Conservation (phyloP, 2,329 filamentous ascomycete genomes). For the Xylaria hypoxylon region DNA sequence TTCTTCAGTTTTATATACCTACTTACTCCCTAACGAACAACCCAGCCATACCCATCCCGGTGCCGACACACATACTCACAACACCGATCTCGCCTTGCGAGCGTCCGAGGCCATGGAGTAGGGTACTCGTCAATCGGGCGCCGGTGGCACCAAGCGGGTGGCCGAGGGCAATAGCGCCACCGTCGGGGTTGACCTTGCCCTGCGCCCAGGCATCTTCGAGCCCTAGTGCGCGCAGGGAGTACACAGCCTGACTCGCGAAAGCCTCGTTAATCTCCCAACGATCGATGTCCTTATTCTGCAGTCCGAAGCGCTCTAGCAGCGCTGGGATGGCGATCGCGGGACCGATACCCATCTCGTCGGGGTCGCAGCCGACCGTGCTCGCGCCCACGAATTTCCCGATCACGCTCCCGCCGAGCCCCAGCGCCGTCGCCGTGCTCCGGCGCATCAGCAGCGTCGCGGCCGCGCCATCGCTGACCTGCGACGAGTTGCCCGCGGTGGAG, state of each 20-base stretch:
- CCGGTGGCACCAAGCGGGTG: constrained; percentile 92
- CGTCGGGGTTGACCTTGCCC: constrained; percentile 87
- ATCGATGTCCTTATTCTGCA: constrained; percentile 76
- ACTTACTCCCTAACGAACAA: constrained; percentile 72
- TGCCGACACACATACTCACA: constrained; percentile 90
- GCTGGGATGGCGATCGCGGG: constrained; percentile 88
- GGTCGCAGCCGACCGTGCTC: constrained; percentile 79
- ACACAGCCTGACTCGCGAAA: constrained; percentile 73
- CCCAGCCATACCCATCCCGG: constrained; percentile 81
- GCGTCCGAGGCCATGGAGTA: constrained; percentile 74
- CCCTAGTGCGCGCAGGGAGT: constrained; percentile 78
- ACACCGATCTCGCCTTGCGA: constrained; percentile 82
- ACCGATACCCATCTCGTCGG: constrained; percentile 95
- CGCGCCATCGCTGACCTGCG: constrained; percentile 89
- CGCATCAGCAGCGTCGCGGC: constrained; percentile 87
- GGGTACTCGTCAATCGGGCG: constrained; percentile 80
- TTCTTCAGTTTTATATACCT: not conserved
- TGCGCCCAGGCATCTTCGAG: constrained; percentile 71
- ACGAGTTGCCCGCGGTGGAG: constrained; percentile 87
- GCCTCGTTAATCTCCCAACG: constrained; percentile 96
- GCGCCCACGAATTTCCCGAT: constrained; percentile 87
- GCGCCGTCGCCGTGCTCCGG: constrained; percentile 78
- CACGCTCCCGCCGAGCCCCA: constrained; percentile 76
- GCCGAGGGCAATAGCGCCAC: constrained; percentile 92
- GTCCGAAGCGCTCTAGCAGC: constrained; percentile 75